Evolutionary conservation across 1,139 yeast genomes (phyloP), one percentile per base, ranked within the genome.

Genomic region (Hyphopichia burtonii): DNA sequence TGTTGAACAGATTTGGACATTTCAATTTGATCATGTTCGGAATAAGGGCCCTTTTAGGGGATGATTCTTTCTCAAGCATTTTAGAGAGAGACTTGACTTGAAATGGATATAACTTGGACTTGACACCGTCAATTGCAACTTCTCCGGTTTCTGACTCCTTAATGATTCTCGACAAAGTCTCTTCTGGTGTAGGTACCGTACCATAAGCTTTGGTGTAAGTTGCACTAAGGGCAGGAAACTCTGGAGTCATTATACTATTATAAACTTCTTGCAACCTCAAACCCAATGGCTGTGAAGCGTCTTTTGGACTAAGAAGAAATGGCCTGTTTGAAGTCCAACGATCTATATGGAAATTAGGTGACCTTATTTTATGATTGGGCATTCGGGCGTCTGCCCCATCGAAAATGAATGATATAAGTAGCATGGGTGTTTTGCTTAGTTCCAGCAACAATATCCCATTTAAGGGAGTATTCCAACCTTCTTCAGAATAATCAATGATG

Each of bases 81-180:
- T 74, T 76, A 5, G 77, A 69, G 2, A 83, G 65, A 0, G 89
- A 80, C 40, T 76, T 71, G 10, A 71, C 58, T 54, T 83, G 90
- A 49, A 81, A 83, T 4, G 72, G 71, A 52, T 82, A 83, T 9
- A 83, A 61, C 1, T 52, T 48, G 14, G 86, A 73, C 36, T 59
- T 68, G 37, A 83, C 63, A 0, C 88, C 89, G 1, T 62, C 58
- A 2, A 80, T 62, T 3, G 58, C n/a, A n/a, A 31, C 36, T 6
- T n/a, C 22, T 2, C 52, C 54, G 10, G 46, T 49, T 45, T 50
- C 49, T 39, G 50, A 44, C 22, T 51, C 49, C 14, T 46, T 48
- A 2, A 59, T 46, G 6, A 59, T 42, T 22, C 37, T 30, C 0
- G 44, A 31, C 14, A 63, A 50, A 1, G 52, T 48, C 22, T 58